Conservation (phyloP, 805 yeast species). For the Kodamaea hsintzibuensis region DNA sequence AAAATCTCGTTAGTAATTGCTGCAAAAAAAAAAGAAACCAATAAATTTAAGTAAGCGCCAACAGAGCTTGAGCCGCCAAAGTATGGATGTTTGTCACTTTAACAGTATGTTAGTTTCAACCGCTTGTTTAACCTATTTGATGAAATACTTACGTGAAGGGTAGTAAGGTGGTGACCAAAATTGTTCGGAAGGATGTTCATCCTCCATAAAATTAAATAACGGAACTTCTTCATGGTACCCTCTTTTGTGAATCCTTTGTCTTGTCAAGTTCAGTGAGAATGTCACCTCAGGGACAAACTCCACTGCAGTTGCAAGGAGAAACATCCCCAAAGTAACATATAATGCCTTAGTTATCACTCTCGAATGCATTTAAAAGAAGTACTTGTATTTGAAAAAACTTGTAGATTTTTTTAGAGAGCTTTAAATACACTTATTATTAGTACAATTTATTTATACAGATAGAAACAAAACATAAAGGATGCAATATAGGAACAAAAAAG, state of each 20-base stretch:
- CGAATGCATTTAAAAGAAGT: not conserved
- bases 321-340: not conserved
- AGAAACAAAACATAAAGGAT: not conserved
- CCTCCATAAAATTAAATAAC: slow-evolving; percentile 26
- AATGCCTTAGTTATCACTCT: not conserved
- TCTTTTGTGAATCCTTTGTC: slow-evolving; percentile 12
- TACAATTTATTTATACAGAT: slow-evolving; percentile 1
- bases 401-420: not conserved
- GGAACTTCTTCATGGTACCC: slow-evolving; percentile 35
- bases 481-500: slow-evolving; percentile 1
- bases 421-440: not conserved
- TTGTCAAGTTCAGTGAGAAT: slow-evolving; percentile 3
- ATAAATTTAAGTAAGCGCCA: not conserved
- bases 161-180: slow-evolving; percentile 32
- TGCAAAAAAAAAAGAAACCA: not conserved
- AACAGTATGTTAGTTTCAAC: too few relatives aligned
- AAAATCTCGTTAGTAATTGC: slow-evolving; percentile 11
- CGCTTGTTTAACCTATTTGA: too few relatives aligned
- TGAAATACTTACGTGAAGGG: slow-evolving; percentile 41
- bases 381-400: not conserved
- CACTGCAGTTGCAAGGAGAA: not conserved
- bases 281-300: slow-evolving; percentile 4
- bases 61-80: not conserved
- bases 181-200: slow-evolving; percentile 26
- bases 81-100: too few relatives aligned